Conservation (phyloP, 1,284 basidiomycete genomes). For the Fomitopsis schrenkii region DNA sequence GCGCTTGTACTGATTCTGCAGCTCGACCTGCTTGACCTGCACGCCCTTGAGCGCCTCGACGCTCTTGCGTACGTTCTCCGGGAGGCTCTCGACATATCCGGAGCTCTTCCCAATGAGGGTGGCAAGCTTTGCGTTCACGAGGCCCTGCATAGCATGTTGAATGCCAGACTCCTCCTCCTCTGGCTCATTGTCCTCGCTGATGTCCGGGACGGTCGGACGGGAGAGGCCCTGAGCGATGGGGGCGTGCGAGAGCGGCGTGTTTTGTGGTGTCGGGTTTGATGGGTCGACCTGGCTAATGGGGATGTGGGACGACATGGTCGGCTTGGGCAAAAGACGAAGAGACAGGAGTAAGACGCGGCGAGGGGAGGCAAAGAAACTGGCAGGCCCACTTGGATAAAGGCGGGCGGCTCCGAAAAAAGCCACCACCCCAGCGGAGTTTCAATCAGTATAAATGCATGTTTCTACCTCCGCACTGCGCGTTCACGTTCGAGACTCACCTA, state of each 20-base stretch:
- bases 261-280: constrained; percentile 77
- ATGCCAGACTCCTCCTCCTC: constrained; percentile 40
- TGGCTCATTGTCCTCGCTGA: constrained; percentile 62
- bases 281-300: constrained; percentile 43
- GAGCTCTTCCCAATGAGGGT: constrained; percentile 76
- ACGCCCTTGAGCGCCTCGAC: constrained; percentile 94
- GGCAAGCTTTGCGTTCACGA: constrained; percentile 65
- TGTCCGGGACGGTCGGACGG: constrained; percentile 65
- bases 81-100: constrained; percentile 86
- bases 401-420: constrained; percentile 12
- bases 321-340: neutral
- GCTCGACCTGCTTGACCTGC: constrained; percentile 89
- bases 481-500: neutral
- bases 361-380: neutral
- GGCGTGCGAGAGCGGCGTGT: constrained; percentile 72
- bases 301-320: constrained; percentile 43
- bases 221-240: constrained; percentile 66
- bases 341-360: constrained; percentile 5
- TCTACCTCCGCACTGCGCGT: neutral
- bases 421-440: constrained; percentile 18
- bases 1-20: constrained; percentile 95
- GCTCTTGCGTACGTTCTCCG: constrained; percentile 78
- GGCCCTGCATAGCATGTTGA: constrained; percentile 50
- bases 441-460: constrained; percentile 6
- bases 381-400: constrained; percentile 5